phyloP scores from a whole-genome alignment of 805 yeast species.

The Candida peoriensis region DNA sequence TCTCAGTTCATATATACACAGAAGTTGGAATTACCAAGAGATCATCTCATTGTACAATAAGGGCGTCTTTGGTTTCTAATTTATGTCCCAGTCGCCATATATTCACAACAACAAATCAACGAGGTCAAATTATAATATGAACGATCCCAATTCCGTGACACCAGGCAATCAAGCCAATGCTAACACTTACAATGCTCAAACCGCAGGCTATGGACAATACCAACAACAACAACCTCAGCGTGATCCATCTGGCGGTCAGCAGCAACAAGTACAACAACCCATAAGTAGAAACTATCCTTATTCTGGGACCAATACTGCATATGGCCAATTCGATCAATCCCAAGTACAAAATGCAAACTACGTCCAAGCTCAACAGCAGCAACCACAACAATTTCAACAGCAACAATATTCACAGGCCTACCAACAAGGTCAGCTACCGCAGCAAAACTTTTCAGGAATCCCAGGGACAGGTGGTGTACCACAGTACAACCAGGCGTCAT shows the following conservation, averaged over 20 bases:
- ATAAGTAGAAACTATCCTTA: too few species aligned
- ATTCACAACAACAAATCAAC: slow-evolving; percentile 6
- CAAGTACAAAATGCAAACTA: too few species aligned
- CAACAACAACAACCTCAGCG: too few species aligned
- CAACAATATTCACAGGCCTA: neutral
- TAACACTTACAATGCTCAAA: too few species aligned
- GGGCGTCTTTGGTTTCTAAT: too few species aligned
- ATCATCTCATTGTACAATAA: too few species aligned
- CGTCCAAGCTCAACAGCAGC: slow-evolving; percentile 3
- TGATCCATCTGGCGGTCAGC: too few species aligned
- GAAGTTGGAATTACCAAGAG: too few species aligned
- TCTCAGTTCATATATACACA: too few species aligned
- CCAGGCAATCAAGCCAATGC: too few species aligned
- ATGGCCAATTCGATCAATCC: neutral
- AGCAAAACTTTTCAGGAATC: slow-evolving; percentile 2
- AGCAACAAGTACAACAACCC: too few species aligned
- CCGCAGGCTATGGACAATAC: slow-evolving; percentile 4
- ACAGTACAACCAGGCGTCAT: slow-evolving; percentile 1
- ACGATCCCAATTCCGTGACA: neutral
- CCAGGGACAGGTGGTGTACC: neutral
- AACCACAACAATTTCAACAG: slow-evolving; percentile 5
- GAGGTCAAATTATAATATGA: slow-evolving; percentile 5
- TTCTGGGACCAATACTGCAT: too few species aligned
- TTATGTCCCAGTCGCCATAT: slow-evolving; percentile 17
- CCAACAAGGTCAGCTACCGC: slow-evolving; percentile 9